Evolutionary conservation across 768 basidiomycete genomes (phyloP), one percentile per base, ranked within the genome.

Genomic region (Calocera viscosa): DNA sequence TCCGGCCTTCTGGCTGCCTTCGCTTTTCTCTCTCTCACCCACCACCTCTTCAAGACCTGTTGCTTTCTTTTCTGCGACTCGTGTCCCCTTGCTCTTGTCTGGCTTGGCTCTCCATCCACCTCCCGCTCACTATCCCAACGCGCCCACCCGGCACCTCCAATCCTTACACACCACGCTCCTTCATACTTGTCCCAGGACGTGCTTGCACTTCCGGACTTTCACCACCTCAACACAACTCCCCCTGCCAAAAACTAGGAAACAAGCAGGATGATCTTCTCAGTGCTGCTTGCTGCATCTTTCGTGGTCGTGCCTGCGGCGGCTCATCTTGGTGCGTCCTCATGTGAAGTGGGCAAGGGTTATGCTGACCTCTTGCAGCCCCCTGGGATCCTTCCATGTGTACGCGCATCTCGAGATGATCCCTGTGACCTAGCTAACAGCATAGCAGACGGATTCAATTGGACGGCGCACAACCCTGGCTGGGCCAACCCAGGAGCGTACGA

Each of bases 401-500:
- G 53, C 14, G 2, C 19, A 11, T 19, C 53, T 60, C 2, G 3
- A 2, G 14, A 2, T 19, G 24, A 19, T 60, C 8, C 3, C 5
- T 26, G 2, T 11, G 5, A 7, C 14, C 14, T 28, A 22, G 53
- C 26, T 28, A 16, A 60, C 24, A 16, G 14, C 14, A 10, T 16
- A 11, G 14, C 53, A 60, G 53, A 60, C 30, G 53, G 53, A 12
- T 60, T 60, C 53, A 60, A 60, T 22, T 60, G 53, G 53, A 60
- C 53, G 2, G 26, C 30, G 26, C 64, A 64, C 64, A n/a, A 38
- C 35, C 40, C 40, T 5, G 35, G 64, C 22, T 64, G 64, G 35
- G 64, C 64, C 11, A 64, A 41, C 34, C 30, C 43, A 11, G 66
- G 30, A 14, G 33, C 49, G 26, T 49, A 86, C 73, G 86, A 87